Evolutionary conservation across 2,329 filamentous ascomycete genomes (phyloP).

Genomic region (Cryphonectria parasitica): DNA sequence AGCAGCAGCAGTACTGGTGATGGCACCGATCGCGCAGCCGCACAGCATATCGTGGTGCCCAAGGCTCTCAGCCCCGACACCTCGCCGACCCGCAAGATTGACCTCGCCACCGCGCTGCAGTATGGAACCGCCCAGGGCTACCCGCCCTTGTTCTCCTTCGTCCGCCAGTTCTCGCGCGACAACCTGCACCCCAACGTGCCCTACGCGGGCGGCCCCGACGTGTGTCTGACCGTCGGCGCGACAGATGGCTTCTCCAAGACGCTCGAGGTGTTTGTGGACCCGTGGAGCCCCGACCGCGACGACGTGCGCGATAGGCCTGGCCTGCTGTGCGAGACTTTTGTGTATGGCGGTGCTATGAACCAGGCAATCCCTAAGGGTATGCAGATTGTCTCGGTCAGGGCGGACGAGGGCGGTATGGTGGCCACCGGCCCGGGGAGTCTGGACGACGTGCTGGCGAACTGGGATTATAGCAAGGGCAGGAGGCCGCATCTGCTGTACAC

Average conservation of each 20-base stretch:
- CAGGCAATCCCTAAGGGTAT: conserved; percentile 69
- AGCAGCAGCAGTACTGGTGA: conserved; percentile 31
- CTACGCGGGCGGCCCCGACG: conserved; percentile 75
- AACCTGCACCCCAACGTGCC: conserved; percentile 81
- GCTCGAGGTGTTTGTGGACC: conserved; percentile 74
- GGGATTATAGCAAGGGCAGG: conserved; percentile 75
- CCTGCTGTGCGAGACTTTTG: conserved; percentile 77
- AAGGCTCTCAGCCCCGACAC: conserved; percentile 59
- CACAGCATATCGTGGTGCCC: conserved; percentile 69
- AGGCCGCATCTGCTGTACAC: conserved; percentile 87
- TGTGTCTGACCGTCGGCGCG: conserved; percentile 78
- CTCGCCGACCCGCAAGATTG: conserved; percentile 72
- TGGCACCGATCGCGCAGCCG: conserved; percentile 35
- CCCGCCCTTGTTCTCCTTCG: conserved; percentile 74
- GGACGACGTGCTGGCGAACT: conserved; percentile 77
- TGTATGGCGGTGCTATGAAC: conserved; percentile 77
- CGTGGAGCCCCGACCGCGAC: conserved; percentile 73
- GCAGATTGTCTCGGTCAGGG: conserved; percentile 72
- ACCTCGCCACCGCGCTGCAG: conserved; percentile 80
- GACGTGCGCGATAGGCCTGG: conserved; percentile 72
- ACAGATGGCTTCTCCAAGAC: conserved; percentile 86
- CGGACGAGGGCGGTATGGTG: conserved; percentile 82
- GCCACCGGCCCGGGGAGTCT: conserved; percentile 73
- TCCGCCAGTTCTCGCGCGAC: conserved; percentile 77
- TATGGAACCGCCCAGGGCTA: conserved; percentile 86